Conservation (phyloP, 2,329 filamentous ascomycete genomes). For the Claviceps purpurea region DNA sequence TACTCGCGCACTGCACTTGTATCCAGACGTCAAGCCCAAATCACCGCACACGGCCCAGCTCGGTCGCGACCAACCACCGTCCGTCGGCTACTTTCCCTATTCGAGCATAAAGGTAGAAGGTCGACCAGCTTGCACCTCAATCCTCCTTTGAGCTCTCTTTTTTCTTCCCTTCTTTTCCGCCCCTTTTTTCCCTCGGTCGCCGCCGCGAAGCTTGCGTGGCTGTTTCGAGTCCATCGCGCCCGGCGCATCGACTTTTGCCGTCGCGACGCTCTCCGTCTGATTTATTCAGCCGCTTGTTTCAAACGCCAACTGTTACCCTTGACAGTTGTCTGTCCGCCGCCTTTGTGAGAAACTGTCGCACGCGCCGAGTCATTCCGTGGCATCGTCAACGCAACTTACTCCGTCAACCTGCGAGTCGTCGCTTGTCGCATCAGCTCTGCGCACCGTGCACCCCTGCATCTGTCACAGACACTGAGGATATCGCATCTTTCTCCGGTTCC, state of each 20-base stretch:
- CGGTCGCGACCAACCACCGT: slow-evolving; percentile 8
- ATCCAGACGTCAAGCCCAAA: not conserved
- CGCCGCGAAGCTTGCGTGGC: not conserved
- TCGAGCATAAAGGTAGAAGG: not conserved
- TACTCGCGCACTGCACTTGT: not conserved
- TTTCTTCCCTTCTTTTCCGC: not conserved
- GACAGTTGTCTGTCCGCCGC: not conserved
- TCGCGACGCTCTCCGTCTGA: slow-evolving; percentile 1
- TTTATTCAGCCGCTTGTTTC: not conserved
- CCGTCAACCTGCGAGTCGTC: not conserved
- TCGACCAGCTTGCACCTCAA: not conserved
- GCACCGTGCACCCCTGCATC: not conserved
- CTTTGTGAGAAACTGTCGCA: not conserved
- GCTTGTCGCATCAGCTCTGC: not conserved
- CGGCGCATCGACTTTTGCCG: slow-evolving; percentile 1
- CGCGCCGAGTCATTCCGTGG: not conserved
- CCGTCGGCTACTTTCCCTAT: slow-evolving; percentile 1
- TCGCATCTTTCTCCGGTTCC: not conserved
- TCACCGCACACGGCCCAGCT: slow-evolving; percentile 5
- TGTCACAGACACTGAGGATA: not conserved
- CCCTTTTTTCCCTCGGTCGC: not conserved
- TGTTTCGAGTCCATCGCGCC: not conserved
- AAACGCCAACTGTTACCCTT: slow-evolving; percentile 4
- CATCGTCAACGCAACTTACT: not conserved
- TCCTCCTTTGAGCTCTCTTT: not conserved